A percentile compares a stretch with the other conserved stretches of the same genome.
Conservation (phyloP, 495 filamentous ascomycete genomes). For the Penicillium antarcticum region DNA sequence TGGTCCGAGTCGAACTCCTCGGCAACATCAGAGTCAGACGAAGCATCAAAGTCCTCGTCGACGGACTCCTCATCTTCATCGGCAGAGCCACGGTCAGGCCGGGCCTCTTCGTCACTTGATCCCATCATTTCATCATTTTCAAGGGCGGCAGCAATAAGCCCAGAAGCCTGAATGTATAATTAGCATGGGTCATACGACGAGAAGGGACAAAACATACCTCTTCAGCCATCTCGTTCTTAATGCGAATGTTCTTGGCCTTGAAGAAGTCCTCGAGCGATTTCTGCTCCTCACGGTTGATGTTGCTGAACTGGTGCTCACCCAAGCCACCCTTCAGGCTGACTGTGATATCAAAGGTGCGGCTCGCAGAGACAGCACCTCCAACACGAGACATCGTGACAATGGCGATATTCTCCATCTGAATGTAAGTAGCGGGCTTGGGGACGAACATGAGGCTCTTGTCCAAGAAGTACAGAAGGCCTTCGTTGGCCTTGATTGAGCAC, state of each 20-base stretch:
- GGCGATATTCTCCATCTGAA: constrained; percentile 84
- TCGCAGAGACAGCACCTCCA: constrained; percentile 87
- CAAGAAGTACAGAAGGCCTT: constrained; percentile 93
- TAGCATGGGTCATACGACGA: neutral
- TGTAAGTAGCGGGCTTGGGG: constrained; percentile 95
- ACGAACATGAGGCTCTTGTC: constrained; percentile 99
- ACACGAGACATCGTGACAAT: constrained; percentile 95
- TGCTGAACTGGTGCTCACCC: constrained; percentile 91
- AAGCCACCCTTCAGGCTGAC: constrained; percentile 75
- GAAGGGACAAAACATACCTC: constrained; percentile 46
- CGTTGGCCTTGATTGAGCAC: constrained; percentile 98
- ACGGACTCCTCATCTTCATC: constrained; percentile 94
- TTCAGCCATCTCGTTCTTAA: constrained; percentile 91
- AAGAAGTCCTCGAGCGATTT: constrained; percentile 94
- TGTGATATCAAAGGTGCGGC: constrained; percentile 95
- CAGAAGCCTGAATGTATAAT: constrained; percentile 40
- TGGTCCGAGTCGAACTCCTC: constrained; percentile 94
- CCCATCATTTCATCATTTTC: constrained; percentile 71
- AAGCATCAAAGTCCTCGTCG: constrained; percentile 93
- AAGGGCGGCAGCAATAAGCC: constrained; percentile 77
- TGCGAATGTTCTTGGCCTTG: constrained; percentile 85
- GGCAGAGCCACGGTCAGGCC: constrained; percentile 79
- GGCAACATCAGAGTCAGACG: constrained; percentile 88
- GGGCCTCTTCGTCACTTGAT: constrained; percentile 77
- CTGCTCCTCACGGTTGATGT: constrained; percentile 98